Base-by-base conservation (phyloP, 805 yeast species). In the Isabelozyma heimii region DNA sequence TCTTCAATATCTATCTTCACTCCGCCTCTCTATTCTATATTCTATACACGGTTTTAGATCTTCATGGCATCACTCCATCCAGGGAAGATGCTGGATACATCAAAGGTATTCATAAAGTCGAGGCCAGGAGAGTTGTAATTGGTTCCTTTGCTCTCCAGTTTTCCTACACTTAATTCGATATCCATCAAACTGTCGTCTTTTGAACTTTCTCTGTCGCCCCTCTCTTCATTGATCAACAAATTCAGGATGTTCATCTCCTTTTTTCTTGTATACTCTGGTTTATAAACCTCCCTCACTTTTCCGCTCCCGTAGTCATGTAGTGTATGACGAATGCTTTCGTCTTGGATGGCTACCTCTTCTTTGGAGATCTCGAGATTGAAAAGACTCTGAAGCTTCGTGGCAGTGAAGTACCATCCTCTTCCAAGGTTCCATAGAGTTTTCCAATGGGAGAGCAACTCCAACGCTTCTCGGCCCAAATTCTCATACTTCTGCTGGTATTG, bases 271-370 rank as follows among this genome's bases (percentile, higher is more conserved):
- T 43, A 42, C 20, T 48, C 52, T 14, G 55, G 52, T 14, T 50
- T 46, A 37, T 54, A 53, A 5, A 52, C 56, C 39, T 66, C 71
- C 28, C 45, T 45, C 3, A 66, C 62, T 43, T 60, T 62, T 5
- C 64, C 61, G 40, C 57, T 63, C 12, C 71, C 70, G 49, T 65
- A 66, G 48, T 67, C 70, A 30, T 62, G 66, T 48, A 67, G 48
- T 8, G 61, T 56, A 42, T 64, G 62, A 38, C 65, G 50, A 4
- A 65, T 43, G 17, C 51, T 51, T 12, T 58, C 62, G 30, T 62
- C 57, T 44, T 57, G 55, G 27, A 56, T 51, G 6, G 53, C 49
- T 3, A 38, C 39, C 5, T 49, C 20, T 15, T 50, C 52, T 33
- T 47, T 47, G 42, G 48, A 42, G 10, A 52, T 46, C 42, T 51